Base-by-base conservation (phyloP, 352 stramenopile genomes). In the Globisporangium canariense region DNA sequence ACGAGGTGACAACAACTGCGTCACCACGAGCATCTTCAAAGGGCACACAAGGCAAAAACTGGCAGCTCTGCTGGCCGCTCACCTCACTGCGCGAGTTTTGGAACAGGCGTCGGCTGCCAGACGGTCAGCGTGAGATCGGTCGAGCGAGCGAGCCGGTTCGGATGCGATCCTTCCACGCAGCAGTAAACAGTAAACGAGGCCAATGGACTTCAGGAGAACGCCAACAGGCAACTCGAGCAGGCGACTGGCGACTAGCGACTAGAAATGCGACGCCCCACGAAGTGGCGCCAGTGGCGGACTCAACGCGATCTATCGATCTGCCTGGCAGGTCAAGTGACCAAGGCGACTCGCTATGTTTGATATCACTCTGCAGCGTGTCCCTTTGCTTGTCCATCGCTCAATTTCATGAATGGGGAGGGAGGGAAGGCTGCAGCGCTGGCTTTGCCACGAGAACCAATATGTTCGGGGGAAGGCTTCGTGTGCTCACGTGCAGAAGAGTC, bases 1-100 rank as follows among this genome's bases (percentile, higher is more conserved):
- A 38, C 55, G 36, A 61, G 36, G 32, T 61, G 55, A 61, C 55
- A 61, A 61, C 55, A 9, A 9, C 38, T 10, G 22, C 22, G 55
- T 61, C 55, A 61, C 20, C 20, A 14, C 9, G 11, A 41, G 36
- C 25, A 6, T 47, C 41, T 51, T 60, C 56, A 51, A 41, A 25
- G 25, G 32, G 10, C 9, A 8, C n/a, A 22, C 32, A 49, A n/a
- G 10, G 41, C 41, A 47, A 47, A 47, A 3, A n/a, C 25, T 11
- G 43, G 43, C 41, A 34, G 25, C 20, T 34, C 7, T 28, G 40
- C 2, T 16, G 20, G 10, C 9, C 36, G 36, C 8, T 41, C 36
- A 47, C 28, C 13, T 28, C 25, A 16, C 32, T 16, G 20, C 9
- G 28, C n/a, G 13, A 41, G 14, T 43, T 22, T 50, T 18, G 50